phyloP scores from a whole-genome alignment of 1,284 basidiomycete species.

The Ceratobasidium sp. region DNA sequence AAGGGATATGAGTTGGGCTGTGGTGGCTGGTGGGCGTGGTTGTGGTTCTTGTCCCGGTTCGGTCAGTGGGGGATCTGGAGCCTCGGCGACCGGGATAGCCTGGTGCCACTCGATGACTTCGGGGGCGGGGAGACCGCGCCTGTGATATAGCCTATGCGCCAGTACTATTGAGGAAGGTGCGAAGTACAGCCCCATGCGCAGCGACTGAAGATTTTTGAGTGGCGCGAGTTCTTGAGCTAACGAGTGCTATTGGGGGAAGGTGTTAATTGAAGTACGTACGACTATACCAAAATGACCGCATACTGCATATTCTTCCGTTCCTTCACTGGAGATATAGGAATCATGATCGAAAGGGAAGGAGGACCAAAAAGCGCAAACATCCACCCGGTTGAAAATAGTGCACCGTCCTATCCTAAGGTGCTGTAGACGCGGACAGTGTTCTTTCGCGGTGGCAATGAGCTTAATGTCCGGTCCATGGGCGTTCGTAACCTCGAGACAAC shows the following conservation, averaged over 20 bases:
- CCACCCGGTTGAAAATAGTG: constrained; percentile 26
- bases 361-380: constrained; percentile 16
- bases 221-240: constrained; percentile 31
- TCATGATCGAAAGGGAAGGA: constrained; percentile 36
- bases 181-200: constrained; percentile 30
- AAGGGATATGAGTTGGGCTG: constrained; percentile 6
- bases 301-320: constrained; percentile 40
- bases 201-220: background rate
- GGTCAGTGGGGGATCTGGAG: background rate
- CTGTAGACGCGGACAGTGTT: constrained; percentile 15
- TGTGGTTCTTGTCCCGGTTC: background rate
- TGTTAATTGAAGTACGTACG: background rate
- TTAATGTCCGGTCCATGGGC: constrained; percentile 39
- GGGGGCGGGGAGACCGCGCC: constrained; percentile 4
- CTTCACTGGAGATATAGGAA: constrained; percentile 31
- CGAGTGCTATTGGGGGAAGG: background rate
- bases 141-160: constrained; percentile 37
- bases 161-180: constrained; percentile 27
- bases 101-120: constrained; percentile 26
- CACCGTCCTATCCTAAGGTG: constrained; percentile 16
- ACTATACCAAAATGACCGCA: background rate
- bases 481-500: constrained; percentile 13
- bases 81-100: background rate
- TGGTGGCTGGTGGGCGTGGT: background rate
- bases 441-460: constrained; percentile 15